phyloP scores from a whole-genome alignment of 176 grass and related monocot genomes.

The Eragrostis curvula region DNA sequence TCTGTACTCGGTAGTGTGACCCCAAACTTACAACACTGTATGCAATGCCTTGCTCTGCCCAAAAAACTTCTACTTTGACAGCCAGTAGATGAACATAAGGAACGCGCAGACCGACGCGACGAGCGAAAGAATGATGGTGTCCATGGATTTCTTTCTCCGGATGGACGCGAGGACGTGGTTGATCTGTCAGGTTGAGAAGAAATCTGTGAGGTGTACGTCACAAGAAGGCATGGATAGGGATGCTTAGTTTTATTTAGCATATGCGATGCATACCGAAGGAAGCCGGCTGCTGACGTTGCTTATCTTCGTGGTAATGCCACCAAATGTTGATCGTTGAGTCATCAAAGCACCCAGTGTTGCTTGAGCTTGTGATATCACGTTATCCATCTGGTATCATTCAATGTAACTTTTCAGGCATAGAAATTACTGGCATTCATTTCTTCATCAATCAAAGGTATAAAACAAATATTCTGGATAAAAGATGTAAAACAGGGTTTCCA shows the following conservation, averaged over 20 bases:
- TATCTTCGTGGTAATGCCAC: conserved; percentile 87
- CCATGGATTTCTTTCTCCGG: conserved; percentile 98
- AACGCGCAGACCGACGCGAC: conserved; percentile 88
- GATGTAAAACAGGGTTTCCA: not conserved
- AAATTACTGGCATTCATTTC: not conserved
- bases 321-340: conserved; percentile 91
- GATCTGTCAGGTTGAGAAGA: conserved; percentile 53
- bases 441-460: not conserved
- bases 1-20: conserved; percentile 54
- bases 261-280: conserved; percentile 65
- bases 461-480: not conserved
- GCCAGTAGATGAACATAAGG: conserved; percentile 97
- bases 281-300: conserved; percentile 92
- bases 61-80: conserved; percentile 71
- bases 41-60: not conserved
- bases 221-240: not conserved
- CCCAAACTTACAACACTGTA: conserved; percentile 72
- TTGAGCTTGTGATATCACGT: conserved; percentile 97
- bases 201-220: not conserved
- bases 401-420: conserved; percentile 15
- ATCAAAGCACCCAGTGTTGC: conserved; percentile 85
- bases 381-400: conserved; percentile 79
- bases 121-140: conserved; percentile 89
- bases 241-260: not conserved
- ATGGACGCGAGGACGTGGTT: conserved; percentile 86